A percentile compares a stretch with the other conserved stretches of the same genome.
These are phyloP conservation scores for Rhododendron molle DNA, from an alignment of 148 eudicot species.

Conservation along the genomic window DNA sequence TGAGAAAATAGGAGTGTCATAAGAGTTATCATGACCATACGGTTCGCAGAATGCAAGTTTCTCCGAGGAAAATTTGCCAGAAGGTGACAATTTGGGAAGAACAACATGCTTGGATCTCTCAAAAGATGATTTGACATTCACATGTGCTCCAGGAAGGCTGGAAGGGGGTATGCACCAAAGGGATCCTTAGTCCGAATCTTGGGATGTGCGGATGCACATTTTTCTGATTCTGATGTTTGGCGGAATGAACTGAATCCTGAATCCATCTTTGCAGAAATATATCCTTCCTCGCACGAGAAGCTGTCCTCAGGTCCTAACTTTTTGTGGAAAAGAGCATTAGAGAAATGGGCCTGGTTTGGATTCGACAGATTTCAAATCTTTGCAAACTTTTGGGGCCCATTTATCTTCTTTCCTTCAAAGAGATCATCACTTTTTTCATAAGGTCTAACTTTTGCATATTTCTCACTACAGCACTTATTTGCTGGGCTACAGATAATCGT, in stretches of 20 bases:
- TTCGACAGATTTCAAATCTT: background rate
- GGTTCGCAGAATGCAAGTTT: slow-evolving; percentile 13
- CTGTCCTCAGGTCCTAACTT: background rate
- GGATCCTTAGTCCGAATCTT: slow-evolving; percentile 18
- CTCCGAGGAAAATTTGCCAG: slow-evolving; percentile 11
- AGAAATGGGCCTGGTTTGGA: slow-evolving; percentile 9
- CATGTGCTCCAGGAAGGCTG: slow-evolving; percentile 9
- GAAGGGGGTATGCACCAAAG: slow-evolving; percentile 2
- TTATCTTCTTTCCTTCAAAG: background rate
- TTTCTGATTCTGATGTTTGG: slow-evolving; percentile 11
- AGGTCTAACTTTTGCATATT: background rate
- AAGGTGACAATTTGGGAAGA: slow-evolving; percentile 9
- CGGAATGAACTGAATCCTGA: slow-evolving; percentile 15
- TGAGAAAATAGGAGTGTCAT: slow-evolving; percentile 7
- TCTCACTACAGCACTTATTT: background rate
- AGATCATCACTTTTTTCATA: background rate
- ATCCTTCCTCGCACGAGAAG: slow-evolving; percentile 12
- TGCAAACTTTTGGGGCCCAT: slow-evolving; percentile 2
- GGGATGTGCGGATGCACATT: slow-evolving; percentile 1
- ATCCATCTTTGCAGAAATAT: background rate
- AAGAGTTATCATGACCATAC: slow-evolving; percentile 4
- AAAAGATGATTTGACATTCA: slow-evolving; percentile 1
- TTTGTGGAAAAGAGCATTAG: slow-evolving; percentile 4
- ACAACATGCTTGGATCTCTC: slow-evolving; percentile 5
- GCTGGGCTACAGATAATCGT: background rate